These are phyloP conservation scores for Saccharomyces hybrid DNA, from an alignment of 1,139 yeast genomes.

Conservation along the genomic window DNA sequence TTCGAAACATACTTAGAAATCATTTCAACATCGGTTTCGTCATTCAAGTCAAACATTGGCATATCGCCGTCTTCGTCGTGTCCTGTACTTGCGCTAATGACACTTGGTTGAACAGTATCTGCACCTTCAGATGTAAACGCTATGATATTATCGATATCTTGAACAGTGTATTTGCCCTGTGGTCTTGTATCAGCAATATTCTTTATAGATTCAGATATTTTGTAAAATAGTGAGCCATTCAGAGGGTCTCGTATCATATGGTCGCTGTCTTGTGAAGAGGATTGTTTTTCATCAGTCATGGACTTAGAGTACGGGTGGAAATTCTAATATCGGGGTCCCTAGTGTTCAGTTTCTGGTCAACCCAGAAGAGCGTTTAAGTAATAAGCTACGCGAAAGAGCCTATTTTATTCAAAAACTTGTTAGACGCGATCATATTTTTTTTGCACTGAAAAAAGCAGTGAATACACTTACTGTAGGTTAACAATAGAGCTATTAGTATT, in stretches of 20 bases:
- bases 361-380: not conserved
- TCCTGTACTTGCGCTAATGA: not conserved
- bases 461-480: not conserved
- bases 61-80: conserved; percentile 36
- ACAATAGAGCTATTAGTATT: not conserved
- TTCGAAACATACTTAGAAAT: conserved; percentile 40
- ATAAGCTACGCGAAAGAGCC: not conserved
- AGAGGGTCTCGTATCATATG: not conserved
- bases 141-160: not conserved
- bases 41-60: conserved; percentile 47
- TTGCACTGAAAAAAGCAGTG: not conserved
- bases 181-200: not conserved
- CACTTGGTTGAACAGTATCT: not conserved
- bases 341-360: not conserved
- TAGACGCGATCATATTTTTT: not conserved
- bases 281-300: not conserved
- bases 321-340: not conserved
- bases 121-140: not conserved
- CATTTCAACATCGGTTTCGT: conserved; percentile 39
- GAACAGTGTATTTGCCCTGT: not conserved
- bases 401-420: not conserved
- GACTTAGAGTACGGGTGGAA: not conserved
- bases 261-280: not conserved
- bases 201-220: not conserved
- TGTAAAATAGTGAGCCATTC: not conserved